These are phyloP conservation scores for Malassezia psittaci DNA, from an alignment of 1,284 basidiomycete genomes.

Conservation along the genomic window DNA sequence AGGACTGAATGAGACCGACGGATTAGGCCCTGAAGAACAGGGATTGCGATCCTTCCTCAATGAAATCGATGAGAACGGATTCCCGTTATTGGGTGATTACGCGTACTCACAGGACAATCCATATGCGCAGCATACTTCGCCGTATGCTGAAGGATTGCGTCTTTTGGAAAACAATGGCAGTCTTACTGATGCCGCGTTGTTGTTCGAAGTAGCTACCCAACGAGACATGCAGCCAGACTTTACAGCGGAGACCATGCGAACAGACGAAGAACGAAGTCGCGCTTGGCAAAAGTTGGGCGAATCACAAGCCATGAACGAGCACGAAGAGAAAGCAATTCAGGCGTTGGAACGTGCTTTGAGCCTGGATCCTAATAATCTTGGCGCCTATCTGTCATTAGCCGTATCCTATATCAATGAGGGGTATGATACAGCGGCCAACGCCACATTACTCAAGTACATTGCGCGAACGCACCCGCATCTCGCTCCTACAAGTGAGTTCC, in stretches of 20 bases:
- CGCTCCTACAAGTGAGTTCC: constrained; percentile 56
- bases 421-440: constrained; percentile 75
- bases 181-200: constrained; percentile 68
- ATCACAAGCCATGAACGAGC: constrained; percentile 89
- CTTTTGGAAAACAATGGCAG: constrained; percentile 65
- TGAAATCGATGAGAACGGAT: constrained; percentile 35
- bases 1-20: constrained; percentile 31
- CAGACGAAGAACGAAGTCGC: constrained; percentile 57
- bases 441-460: constrained; percentile 80
- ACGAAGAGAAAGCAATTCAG: constrained; percentile 53
- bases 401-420: constrained; percentile 96
- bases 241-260: constrained; percentile 60
- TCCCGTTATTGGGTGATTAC: constrained; percentile 39
- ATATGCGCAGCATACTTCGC: constrained; percentile 54
- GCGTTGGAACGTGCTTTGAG: constrained; percentile 54
- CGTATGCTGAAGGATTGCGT: constrained; percentile 55
- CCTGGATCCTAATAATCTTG: constrained; percentile 65
- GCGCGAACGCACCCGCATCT: constrained; percentile 61
- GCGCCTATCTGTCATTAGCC: constrained; percentile 56
- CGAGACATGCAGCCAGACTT: constrained; percentile 26
- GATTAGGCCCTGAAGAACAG: constrained; percentile 40
- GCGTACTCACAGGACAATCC: constrained; percentile 53
- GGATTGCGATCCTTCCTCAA: constrained; percentile 30
- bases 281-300: constrained; percentile 89
- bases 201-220: constrained; percentile 69